Evolutionary conservation across 2,329 filamentous ascomycete species (phyloP), one percentile per base, ranked within the genome.

Genomic region (Furcasterigmium sp.): DNA sequence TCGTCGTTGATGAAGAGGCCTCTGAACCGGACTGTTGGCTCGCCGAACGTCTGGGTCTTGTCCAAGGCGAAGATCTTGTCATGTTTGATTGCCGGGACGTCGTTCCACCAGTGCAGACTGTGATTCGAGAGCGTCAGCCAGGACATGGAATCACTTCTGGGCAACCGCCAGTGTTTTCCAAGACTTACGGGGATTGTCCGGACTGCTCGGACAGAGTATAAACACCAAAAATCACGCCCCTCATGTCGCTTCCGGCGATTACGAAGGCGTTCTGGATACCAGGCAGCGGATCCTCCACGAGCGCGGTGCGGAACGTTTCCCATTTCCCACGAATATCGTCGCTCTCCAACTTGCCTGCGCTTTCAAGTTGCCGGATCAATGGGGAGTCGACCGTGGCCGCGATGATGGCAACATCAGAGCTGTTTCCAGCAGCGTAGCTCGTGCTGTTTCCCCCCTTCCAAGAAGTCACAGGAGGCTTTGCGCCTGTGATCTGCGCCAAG

Each of bases 1-100:
- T 65, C 62, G 41, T 82, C 78, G 45, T 82, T 82, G 54, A 83
- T 69, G 55, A 82, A 82, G 45, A 82, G 73, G 6, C 78, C 79
- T 5, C 79, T 68, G 48, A 79, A 81, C 50, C 76, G 77, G 44
- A 82, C 69, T 4, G 72, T 73, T 2, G 79, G 78, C 4, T 76
- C 67, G 9, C 69, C 69, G 37, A 78, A 70, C 8, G 42, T 40
- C 6, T 20, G 17, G 15, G 34, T 39, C 37, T 45, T 47, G 29
- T 42, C 23, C 1, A 73, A 56, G 5, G 75, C 73, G 48, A 72
- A 78, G 39, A 82, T 70, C 8, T 61, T 59, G 3, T 60, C 51
- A 41, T 72, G 70, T 18, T 63, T 62, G 17, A 69, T 67, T 0
- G 69, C 55, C 2, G 76, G 67, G 0, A 80, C 74, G 53, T 82